A percentile compares a stretch with the other conserved stretches of the same genome.
phyloP scores from a whole-genome alignment of 148 eudicot genomes.

The Limonium bicolor region DNA sequence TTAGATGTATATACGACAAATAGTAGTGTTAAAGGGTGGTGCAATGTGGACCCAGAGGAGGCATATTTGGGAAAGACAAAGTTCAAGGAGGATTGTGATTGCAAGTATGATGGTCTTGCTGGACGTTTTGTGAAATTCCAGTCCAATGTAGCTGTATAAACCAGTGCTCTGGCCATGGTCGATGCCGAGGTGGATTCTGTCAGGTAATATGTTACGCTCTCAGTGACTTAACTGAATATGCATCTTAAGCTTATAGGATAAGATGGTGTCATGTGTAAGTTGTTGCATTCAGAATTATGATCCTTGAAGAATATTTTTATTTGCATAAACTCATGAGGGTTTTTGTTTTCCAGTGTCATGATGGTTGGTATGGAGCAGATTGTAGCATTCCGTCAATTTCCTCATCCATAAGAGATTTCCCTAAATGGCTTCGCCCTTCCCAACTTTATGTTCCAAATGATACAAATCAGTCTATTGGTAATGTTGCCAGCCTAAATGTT shows the following conservation, averaged over 20 bases:
- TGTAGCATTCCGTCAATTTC: constrained; percentile 81
- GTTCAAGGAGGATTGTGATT: constrained; percentile 79
- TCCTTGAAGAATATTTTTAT: no score
- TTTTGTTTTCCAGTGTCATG: constrained; percentile 85
- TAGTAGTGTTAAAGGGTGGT: constrained; percentile 65
- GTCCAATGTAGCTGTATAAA: constrained; percentile 67
- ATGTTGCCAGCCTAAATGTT: constrained; percentile 36
- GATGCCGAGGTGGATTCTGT: constrained; percentile 93
- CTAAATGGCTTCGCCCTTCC: constrained; percentile 82
- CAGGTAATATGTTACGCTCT: constrained; percentile 49
- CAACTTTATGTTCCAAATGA: constrained; percentile 41
- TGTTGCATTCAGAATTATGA: no score
- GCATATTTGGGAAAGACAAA: constrained; percentile 45
- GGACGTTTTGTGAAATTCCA: constrained; percentile 70
- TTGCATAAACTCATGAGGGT: no score
- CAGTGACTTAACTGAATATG: no score
- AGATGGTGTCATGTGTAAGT: no score
- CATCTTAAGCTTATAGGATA: no score
- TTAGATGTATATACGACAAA: constrained; percentile 55
- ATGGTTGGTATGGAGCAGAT: constrained; percentile 94
- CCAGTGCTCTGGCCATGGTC: constrained; percentile 86
- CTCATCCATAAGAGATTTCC: constrained; percentile 65
- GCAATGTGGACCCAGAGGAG: constrained; percentile 79
- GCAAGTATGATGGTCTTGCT: constrained; percentile 76
- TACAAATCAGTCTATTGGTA: constrained; percentile 15